These are phyloP conservation scores for Sporothrix globosa DNA, from an alignment of 2,329 filamentous ascomycete genomes.

Conservation along the genomic window DNA sequence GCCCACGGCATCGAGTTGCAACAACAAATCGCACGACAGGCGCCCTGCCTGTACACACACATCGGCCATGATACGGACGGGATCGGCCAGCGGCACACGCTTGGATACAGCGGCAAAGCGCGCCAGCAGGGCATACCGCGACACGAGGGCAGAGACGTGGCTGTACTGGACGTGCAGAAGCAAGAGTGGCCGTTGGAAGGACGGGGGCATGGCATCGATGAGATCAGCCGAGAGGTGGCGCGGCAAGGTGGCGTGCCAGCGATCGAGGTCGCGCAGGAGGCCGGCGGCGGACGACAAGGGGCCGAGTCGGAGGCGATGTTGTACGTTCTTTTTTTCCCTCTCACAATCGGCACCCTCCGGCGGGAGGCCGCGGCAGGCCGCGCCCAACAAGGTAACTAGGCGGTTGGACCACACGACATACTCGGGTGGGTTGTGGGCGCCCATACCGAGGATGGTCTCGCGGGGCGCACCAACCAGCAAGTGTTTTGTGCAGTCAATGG, in stretches of 20 bases:
- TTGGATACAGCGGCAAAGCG: slow-evolving; percentile 41
- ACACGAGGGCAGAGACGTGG: slow-evolving; percentile 46
- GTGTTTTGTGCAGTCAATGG: slow-evolving; percentile 42
- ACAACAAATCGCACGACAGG: slow-evolving; percentile 42
- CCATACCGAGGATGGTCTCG: slow-evolving; percentile 45
- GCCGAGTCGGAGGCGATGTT: slow-evolving; percentile 41
- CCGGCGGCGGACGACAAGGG: slow-evolving; percentile 48
- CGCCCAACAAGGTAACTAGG: slow-evolving; percentile 45
- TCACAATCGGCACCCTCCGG: not conserved
- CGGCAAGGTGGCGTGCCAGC: slow-evolving; percentile 46
- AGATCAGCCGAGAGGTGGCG: slow-evolving; percentile 44
- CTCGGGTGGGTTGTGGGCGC: slow-evolving; percentile 41
- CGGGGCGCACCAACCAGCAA: slow-evolving; percentile 42
- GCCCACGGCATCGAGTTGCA: slow-evolving; percentile 44
- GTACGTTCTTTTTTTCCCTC: not conserved
- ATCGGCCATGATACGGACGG: slow-evolving; percentile 42
- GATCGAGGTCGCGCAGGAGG: slow-evolving; percentile 46
- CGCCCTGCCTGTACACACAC: slow-evolving; percentile 46
- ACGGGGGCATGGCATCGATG: slow-evolving; percentile 41
- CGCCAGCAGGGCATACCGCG: slow-evolving; percentile 46
- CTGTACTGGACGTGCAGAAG: slow-evolving; percentile 47
- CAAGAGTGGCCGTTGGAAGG: slow-evolving; percentile 45
- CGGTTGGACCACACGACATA: slow-evolving; percentile 46
- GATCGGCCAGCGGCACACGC: slow-evolving; percentile 29
- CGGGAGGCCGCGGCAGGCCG: slow-evolving; percentile 36